Evolutionary conservation across 1,139 yeast species (phyloP), one percentile per base, ranked within the genome.

Genomic region (Yamadazyma songkhlaensis): DNA sequence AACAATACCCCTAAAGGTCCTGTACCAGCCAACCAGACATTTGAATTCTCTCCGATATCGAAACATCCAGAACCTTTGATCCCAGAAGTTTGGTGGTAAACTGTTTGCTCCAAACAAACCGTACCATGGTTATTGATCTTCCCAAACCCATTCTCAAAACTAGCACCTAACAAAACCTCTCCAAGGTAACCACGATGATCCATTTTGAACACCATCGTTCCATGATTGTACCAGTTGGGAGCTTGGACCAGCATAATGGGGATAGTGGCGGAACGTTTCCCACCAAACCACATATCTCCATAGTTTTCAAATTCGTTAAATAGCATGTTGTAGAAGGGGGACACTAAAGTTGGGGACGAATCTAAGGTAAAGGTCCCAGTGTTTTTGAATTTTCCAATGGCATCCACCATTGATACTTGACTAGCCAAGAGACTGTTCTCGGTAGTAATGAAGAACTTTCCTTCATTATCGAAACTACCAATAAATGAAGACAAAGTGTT

Each of bases 41-140:
- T 46, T 13, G 64, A 50, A 29, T 54, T 44, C 2, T n/a, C 36
- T 30, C 58, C 55, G 29, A 56, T 51, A 30, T 53, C 50, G 21
- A 59, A 41, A 48, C 67, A 62, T 31, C 68, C 67, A 23, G 41
- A 23, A 36, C 68, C 68, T 1, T 24, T 20, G 29, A 62, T 50
- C 12, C 35, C 37, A 22, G 63, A 51, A 11, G 53, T 37, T 41
- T 60, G 66, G 26, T 43, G 45, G 39, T 54, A 61, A 5, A 38
- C 50, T 25, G 50, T 45, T 38, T 56, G 51, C 28, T 44, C 40
- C 32, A 61, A 50, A 51, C 68, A 62, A 37, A 62, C 57, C 30
- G 55, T 53, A 44, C 67, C 67, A 32, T 47, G 44, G 39, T 62
- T 62, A 15, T 46, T 47, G 26, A 64, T 53, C 11, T 49, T 35